These are phyloP conservation scores for Candida patagonica DNA, from an alignment of 805 yeast species.

Conservation along the genomic window DNA sequence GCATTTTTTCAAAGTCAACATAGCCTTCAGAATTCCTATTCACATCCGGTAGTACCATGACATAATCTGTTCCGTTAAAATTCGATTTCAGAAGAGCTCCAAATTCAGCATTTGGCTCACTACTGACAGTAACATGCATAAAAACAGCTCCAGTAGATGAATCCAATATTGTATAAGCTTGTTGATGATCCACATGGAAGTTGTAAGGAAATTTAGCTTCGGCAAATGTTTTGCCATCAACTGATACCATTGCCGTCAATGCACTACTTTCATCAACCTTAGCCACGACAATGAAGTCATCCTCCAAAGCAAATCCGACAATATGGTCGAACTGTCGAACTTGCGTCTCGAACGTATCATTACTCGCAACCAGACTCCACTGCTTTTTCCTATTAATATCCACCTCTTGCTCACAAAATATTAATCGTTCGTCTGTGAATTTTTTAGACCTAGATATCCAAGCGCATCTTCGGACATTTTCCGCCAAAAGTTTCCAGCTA, in stretches of 20 bases:
- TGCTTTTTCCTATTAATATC: slow-evolving; percentile 3
- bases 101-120: slow-evolving; percentile 42
- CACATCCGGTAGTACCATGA: slow-evolving; percentile 55
- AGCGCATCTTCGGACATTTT: slow-evolving; percentile 51
- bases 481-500: slow-evolving; percentile 45
- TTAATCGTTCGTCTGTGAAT: slow-evolving; percentile 39
- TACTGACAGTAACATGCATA: slow-evolving; percentile 69
- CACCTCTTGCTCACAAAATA: slow-evolving; percentile 47
- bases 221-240: slow-evolving; percentile 70
- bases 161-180: slow-evolving; percentile 73
- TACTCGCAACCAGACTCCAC: slow-evolving; percentile 36
- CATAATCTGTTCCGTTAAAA: slow-evolving; percentile 83
- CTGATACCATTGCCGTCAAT: slow-evolving; percentile 62
- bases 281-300: slow-evolving; percentile 69
- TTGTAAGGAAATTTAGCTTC: slow-evolving; percentile 69
- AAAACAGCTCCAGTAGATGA: slow-evolving; percentile 64
- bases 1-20: slow-evolving; percentile 83
- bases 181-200: slow-evolving; percentile 48
- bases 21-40: slow-evolving; percentile 66
- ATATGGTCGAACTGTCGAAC: slow-evolving; percentile 44
- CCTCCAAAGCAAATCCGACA: slow-evolving; percentile 65
- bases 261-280: slow-evolving; percentile 32
- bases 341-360: slow-evolving; percentile 39
- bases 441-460: slow-evolving; percentile 51
- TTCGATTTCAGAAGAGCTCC: slow-evolving; percentile 84